Conservation (phyloP, 1,284 basidiomycete species). For the Puccinia polysora region DNA sequence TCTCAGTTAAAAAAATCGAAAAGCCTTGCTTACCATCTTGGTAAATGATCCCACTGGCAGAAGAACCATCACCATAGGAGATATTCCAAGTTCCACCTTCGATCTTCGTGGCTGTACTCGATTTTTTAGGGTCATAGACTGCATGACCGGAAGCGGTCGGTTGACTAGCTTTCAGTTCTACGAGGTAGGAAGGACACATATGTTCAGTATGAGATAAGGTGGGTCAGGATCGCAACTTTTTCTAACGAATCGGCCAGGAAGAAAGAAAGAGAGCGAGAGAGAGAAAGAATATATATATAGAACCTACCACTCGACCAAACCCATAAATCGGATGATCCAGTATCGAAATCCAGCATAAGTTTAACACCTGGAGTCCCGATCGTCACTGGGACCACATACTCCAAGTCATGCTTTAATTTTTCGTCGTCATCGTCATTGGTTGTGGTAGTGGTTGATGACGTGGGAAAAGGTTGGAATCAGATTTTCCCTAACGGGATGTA, state of each 20-base stretch:
- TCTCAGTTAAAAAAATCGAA: background rate
- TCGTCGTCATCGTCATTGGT: background rate
- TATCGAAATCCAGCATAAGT: constrained; percentile 55
- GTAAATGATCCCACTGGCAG: constrained; percentile 48
- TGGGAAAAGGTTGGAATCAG: background rate
- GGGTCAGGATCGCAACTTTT: too few relatives aligned
- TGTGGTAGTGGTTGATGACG: background rate
- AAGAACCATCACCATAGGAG: constrained; percentile 56
- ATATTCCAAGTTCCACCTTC: constrained; percentile 54
- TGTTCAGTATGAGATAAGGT: too few relatives aligned
- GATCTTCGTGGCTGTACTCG: constrained; percentile 52
- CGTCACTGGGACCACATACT: constrained; percentile 55
- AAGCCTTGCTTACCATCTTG: constrained; percentile 14
- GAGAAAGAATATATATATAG: too few relatives aligned
- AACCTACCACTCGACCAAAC: constrained; percentile 49
- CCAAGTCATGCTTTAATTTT: constrained; percentile 53
- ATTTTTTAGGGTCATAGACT: constrained; percentile 54
- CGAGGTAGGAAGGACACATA: background rate
- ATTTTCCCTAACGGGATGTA: too few relatives aligned
- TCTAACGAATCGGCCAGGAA: background rate
- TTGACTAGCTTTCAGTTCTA: constrained; percentile 35
- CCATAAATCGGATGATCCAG: constrained; percentile 55
- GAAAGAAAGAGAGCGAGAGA: background rate
- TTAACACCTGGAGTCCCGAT: constrained; percentile 55
- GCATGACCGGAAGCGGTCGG: constrained; percentile 44